A percentile compares a stretch with the other conserved stretches of the same genome.
phyloP scores from a whole-genome alignment of 305 asterid species.

The Plantago coronopus region DNA sequence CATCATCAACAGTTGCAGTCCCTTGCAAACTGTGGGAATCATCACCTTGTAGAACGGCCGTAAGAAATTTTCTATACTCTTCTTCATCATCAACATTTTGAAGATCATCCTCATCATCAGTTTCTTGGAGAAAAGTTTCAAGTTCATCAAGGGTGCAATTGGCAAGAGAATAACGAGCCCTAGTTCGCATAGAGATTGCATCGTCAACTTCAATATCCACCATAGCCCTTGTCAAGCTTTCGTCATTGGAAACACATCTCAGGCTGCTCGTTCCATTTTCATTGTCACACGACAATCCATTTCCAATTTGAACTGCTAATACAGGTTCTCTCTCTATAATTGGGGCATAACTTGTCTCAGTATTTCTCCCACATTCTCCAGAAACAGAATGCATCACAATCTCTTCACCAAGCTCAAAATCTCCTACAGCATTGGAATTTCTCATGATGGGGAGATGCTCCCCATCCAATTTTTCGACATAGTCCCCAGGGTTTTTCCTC shows the following conservation, averaged over 20 bases:
- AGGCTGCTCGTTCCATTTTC: conserved; percentile 33
- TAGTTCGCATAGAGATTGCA: conserved; percentile 91
- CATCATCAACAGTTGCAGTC: conserved; percentile 71
- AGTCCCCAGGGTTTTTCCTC: conserved; percentile 29
- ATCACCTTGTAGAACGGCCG: conserved; percentile 78
- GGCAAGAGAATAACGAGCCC: conserved; percentile 98
- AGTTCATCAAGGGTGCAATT: conserved; percentile 92
- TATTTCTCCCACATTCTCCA: conserved; percentile 24
- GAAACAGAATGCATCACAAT: conserved; percentile 42
- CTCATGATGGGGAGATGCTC: conserved; percentile 21
- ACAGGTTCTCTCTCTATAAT: conserved; percentile 27
- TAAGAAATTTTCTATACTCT: conserved; percentile 86
- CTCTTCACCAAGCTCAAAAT: conserved; percentile 56
- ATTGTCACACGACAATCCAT: conserved; percentile 31
- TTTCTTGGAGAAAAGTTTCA: conserved; percentile 95
- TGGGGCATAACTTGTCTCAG: conserved; percentile 20
- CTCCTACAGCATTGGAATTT: conserved; percentile 36
- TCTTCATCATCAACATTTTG: conserved; percentile 87
- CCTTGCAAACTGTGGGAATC: conserved; percentile 46
- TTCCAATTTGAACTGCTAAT: conserved; percentile 34
- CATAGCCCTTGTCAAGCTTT: conserved; percentile 29
- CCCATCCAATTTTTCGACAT: conserved; percentile 26
- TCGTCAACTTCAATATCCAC: conserved; percentile 56
- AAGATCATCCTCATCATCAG: conserved; percentile 97
- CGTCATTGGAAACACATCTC: conserved; percentile 28